Conservation (phyloP, 1,284 basidiomycete genomes). For the Ceratobasidium sp. region DNA sequence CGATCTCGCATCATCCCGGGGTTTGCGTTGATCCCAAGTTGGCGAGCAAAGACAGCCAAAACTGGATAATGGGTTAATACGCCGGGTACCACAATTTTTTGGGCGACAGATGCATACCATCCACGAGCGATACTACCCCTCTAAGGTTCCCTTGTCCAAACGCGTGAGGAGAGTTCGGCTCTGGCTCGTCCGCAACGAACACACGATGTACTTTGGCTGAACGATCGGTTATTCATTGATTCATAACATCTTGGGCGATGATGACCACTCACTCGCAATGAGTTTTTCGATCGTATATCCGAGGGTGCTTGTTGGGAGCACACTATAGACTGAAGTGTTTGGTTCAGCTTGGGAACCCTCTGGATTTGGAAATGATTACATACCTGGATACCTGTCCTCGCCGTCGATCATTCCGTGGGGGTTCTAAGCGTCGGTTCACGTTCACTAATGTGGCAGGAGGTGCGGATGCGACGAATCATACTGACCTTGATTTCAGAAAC, state of each 20-base stretch:
- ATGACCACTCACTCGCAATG: conserved; percentile 42
- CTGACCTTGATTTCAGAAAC: conserved; percentile 45
- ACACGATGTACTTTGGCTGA: conserved; percentile 44
- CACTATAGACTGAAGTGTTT: conserved; percentile 42
- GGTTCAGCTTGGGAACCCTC: background rate
- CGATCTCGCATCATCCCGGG: conserved; percentile 41
- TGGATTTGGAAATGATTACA: background rate
- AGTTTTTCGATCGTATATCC: conserved; percentile 45
- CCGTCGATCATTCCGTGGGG: conserved; percentile 44
- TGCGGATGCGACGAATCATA: background rate
- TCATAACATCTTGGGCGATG: background rate
- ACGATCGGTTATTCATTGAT: background rate
- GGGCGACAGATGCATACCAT: conserved; percentile 26
- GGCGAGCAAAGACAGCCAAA: conserved; percentile 38
- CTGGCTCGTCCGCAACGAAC: conserved; percentile 44
- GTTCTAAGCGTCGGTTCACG: conserved; percentile 24
- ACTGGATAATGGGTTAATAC: conserved; percentile 13
- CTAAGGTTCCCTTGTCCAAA: conserved; percentile 43
- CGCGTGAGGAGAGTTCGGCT: conserved; percentile 23
- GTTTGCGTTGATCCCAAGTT: conserved; percentile 37
- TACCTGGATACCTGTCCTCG: conserved; percentile 44
- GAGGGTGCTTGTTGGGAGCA: conserved; percentile 43
- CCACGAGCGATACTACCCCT: conserved; percentile 45
- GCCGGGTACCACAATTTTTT: background rate
- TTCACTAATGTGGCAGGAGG: background rate